Percentiles rank a stretch among this genome's conserved stretches.
Conservation (phyloP, 192 early-diverging fungal genomes). For the Coemansia brasiliensis region DNA sequence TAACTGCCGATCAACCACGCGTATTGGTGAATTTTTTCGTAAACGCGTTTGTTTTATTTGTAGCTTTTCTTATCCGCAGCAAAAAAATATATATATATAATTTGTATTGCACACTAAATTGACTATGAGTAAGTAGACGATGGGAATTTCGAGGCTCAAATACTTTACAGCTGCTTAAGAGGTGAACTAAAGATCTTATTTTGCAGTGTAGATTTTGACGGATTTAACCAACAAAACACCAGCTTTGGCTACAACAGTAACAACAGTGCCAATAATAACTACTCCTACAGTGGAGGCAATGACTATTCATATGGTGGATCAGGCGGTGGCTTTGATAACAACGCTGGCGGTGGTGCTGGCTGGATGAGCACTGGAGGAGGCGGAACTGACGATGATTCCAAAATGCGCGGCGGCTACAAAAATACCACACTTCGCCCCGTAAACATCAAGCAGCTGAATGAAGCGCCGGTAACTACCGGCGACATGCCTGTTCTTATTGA, state of each 20-base stretch:
- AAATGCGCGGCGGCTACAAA: constrained; percentile 47
- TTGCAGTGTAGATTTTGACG: constrained; percentile 37
- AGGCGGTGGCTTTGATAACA: constrained; percentile 8
- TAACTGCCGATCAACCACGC: not conserved
- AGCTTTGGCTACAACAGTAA: constrained; percentile 6
- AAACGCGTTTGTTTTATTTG: constrained; percentile 6
- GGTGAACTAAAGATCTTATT: not conserved
- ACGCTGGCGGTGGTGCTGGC: constrained; percentile 16
- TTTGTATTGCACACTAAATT: constrained; percentile 3
- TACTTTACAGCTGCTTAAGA: not conserved
- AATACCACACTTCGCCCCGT: constrained; percentile 76
- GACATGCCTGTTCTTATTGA: constrained; percentile 71
- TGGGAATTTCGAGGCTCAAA: not conserved
- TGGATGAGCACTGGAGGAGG: constrained; percentile 33
- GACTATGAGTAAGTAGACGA: constrained; percentile 23
- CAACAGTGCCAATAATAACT: constrained; percentile 6
- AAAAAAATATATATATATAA: not conserved
- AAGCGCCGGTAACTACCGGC: constrained; percentile 45
- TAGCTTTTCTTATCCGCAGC: not conserved
- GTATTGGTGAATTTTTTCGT: not conserved
- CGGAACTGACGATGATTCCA: constrained; percentile 37
- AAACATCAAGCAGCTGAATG: constrained; percentile 74
- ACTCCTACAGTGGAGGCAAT: not conserved
- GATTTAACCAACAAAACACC: constrained; percentile 19
- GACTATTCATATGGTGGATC: constrained; percentile 18